Evolutionary conservation across 2,329 filamentous ascomycete species (phyloP), one percentile per base, ranked within the genome.

Genomic region (Venturia oleaginea): DNA sequence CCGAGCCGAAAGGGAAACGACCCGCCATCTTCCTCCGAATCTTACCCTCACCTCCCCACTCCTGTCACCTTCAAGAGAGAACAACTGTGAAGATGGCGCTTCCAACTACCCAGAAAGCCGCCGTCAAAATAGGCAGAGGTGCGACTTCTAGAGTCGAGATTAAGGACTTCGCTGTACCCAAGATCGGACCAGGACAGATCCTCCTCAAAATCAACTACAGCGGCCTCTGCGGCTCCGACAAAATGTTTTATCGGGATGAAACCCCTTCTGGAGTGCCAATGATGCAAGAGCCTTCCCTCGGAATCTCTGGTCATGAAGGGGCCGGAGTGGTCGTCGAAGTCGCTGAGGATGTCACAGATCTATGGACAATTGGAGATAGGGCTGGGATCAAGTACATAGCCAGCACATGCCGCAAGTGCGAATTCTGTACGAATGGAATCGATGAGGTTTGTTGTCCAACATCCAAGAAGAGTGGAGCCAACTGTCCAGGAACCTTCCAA

Each of bases 401-500:
- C 77, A 89, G 91, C 68, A 88, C 89, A 55, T 97, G 93, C 77
- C 81, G 96, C 67, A 76, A 81, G 68, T 97, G 92, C 79, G 83
- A 86, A 70, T 96, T 90, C 83, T 97, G 92, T 80, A 86, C 42
- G 5, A 55, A 48, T 30, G 32, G 42, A 6, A 7, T 60, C 10
- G 63, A 60, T 30, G 43, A 62, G 43, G 86, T 96, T 6, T 37
- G 62, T 19, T 97, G 93, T 79, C 76, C 83, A 19, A 80, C 89
- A 65, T 85, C 89, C 32, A 78, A 83, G 42, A 84, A 96, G 48
- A 95, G 91, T 0, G 93, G 93, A 65, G 96, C 95, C 83, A 95
- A 91, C 4, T 91, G 96, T 73, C 90, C 96, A 74, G 92, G 92
- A 40, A 87, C 87, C 54, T 97, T 97, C 84, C 92, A 97, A 81